Base-by-base conservation (phyloP, 768 basidiomycete genomes). In the Phlegmacium glaucopus region DNA sequence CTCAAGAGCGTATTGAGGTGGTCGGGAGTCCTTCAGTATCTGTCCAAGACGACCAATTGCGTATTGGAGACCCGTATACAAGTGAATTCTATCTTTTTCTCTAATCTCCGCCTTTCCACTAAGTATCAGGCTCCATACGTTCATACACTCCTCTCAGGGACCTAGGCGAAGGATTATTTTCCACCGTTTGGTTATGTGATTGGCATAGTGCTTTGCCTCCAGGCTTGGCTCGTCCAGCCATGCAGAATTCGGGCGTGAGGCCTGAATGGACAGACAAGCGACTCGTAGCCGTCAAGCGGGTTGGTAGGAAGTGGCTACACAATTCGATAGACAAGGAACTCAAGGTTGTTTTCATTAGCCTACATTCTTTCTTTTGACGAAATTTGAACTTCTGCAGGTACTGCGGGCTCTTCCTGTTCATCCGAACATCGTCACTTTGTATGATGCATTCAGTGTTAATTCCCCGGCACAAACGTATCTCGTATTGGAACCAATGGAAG, bases 401-500 rank as follows among this genome's bases (percentile, higher is more conserved):
- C 74, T 97, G 45, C 87, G 90, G 42, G 80, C 81, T 48, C 94
- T 97, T 58, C 83, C 92, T 12, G 82, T 85, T 58, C 94, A 97
- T 68, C 87, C 88, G 5, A 93, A 93, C 62, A 88, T 96, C 67
- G 92, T 97, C 60, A 88, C 91, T 49, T 79, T 96, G 55, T 95
- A 95, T 72, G 94, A 97, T 89, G 89, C 58, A 92, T 96, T 74
- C 85, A 94, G 56, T 78, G 89, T 13, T 91, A 92, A 5, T 77
- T 82, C 65, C 87, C 40, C 34, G 25, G 46, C 36, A 28, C 47
- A 94, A 64, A 84, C 96, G 54, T 92, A 96, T 66, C 93, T 96
- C 59, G 93, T 95, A 37, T 91, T 96, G 64, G 94, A 94, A 66
- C 90, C 91, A 60, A 95, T 96, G 94, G 94, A 97, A 68, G 94